phyloP scores from a whole-genome alignment of 805 yeast genomes.

The Candida hispaniensis region DNA sequence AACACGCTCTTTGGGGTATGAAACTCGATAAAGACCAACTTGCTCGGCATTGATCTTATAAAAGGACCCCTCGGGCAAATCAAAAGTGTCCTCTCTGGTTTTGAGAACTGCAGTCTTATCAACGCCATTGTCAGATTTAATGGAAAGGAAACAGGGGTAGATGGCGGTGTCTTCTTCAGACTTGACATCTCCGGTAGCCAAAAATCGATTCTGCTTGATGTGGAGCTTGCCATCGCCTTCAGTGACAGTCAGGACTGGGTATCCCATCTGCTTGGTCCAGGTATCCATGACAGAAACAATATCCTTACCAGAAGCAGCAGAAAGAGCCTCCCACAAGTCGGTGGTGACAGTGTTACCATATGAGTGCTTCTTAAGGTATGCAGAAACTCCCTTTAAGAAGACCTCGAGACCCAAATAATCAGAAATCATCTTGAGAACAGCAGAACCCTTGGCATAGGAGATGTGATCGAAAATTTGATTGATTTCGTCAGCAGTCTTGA shows the following conservation, averaged over 20 bases:
- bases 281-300: slow-evolving; percentile 48
- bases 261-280: slow-evolving; percentile 70
- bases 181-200: slow-evolving; percentile 49
- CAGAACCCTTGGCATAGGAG: slow-evolving; percentile 73
- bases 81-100: slow-evolving; percentile 38
- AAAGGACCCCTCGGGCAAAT: slow-evolving; percentile 35
- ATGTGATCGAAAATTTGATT: slow-evolving; percentile 76
- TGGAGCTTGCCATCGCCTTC: slow-evolving; percentile 32
- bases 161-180: slow-evolving; percentile 45
- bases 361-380: slow-evolving; percentile 51
- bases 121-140: slow-evolving; percentile 45
- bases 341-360: slow-evolving; percentile 63
- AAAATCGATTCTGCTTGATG: slow-evolving; percentile 49
- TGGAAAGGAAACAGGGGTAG: slow-evolving; percentile 47
- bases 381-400: slow-evolving; percentile 63
- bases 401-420: slow-evolving; percentile 55
- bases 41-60: slow-evolving; percentile 53
- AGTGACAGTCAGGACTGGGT: slow-evolving; percentile 50
- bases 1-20: slow-evolving; percentile 43
- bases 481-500: slow-evolving; percentile 65
- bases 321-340: slow-evolving; percentile 60
- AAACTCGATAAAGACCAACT: slow-evolving; percentile 50
- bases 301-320: slow-evolving; percentile 52
- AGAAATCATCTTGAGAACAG: slow-evolving; percentile 66
- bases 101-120: slow-evolving; percentile 50